Evolutionary conservation across 768 basidiomycete genomes (phyloP).

Genomic region (Pulveroboletus sp.): DNA sequence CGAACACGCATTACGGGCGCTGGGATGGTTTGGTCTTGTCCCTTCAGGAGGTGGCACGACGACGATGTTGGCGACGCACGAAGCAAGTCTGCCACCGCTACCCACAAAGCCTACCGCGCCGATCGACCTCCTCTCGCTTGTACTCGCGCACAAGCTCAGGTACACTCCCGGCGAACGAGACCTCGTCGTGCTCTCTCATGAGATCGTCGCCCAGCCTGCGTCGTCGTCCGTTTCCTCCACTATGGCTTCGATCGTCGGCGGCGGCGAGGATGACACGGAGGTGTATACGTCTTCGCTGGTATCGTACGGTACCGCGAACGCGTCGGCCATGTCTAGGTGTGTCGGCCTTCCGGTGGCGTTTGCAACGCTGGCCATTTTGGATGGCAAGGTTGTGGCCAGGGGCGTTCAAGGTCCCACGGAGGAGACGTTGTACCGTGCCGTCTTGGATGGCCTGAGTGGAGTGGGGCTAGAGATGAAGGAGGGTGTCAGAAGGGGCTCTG

Average conservation of each 20-base stretch:
- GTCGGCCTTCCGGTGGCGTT: constrained; percentile 87
- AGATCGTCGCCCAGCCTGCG: constrained; percentile 51
- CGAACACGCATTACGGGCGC: constrained; percentile 34
- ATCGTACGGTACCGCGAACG: constrained; percentile 50
- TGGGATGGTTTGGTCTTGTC: constrained; percentile 37
- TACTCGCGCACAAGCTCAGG: constrained; percentile 66
- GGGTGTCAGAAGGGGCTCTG: constrained; percentile 35
- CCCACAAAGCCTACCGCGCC: constrained; percentile 44
- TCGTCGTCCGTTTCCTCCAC: neutral
- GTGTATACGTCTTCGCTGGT: constrained; percentile 65
- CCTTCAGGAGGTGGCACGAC: neutral
- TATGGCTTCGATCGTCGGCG: neutral
- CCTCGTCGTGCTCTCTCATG: constrained; percentile 82
- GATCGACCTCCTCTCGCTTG: constrained; percentile 67
- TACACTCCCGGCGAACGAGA: constrained; percentile 75
- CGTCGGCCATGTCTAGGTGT: constrained; percentile 86
- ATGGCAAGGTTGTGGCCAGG: constrained; percentile 46
- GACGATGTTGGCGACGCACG: neutral
- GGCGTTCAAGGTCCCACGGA: constrained; percentile 72
- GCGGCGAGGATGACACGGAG: constrained; percentile 32
- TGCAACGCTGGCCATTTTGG: constrained; percentile 66
- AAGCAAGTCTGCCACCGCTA: constrained; percentile 35
- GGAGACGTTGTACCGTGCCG: constrained; percentile 52
- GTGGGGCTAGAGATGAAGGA: constrained; percentile 41
- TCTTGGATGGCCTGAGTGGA: constrained; percentile 57